Evolutionary conservation across 352 stramenopile genomes (phyloP).

Genomic region (Globisporangium alternatum): DNA sequence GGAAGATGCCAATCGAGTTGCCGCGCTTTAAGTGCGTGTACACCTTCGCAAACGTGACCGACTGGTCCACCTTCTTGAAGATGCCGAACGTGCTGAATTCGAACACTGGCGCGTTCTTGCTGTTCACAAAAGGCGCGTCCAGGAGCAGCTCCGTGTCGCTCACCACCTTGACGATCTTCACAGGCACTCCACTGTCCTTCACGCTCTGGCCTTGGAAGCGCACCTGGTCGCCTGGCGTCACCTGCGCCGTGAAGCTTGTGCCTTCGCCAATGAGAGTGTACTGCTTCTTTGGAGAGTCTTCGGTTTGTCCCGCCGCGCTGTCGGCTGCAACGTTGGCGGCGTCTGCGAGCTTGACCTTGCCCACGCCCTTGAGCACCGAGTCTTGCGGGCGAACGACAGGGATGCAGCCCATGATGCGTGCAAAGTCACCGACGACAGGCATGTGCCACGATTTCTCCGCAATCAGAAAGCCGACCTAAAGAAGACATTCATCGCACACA

Average conservation of each 20-base stretch:
- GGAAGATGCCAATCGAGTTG: constrained; percentile 96
- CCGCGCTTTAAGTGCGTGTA: constrained; percentile 88
- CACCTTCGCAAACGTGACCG: constrained; percentile 90
- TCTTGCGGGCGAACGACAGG: constrained; percentile 97
- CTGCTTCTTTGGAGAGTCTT: constrained; percentile 23
- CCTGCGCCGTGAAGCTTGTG: constrained; percentile 72
- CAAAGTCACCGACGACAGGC: constrained; percentile 93
- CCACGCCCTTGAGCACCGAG: constrained; percentile 65
- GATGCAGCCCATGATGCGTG: constrained; percentile 94
- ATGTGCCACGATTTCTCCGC: constrained; percentile 96
- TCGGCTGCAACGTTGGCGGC: constrained; percentile 25
- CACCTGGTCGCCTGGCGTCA: constrained; percentile 78
- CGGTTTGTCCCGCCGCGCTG: constrained; percentile 19
- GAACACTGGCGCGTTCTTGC: constrained; percentile 33
- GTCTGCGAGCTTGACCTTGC: constrained; percentile 58
- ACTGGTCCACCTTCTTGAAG: constrained; percentile 91
- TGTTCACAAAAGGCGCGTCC: constrained; percentile 39
- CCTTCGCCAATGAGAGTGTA: constrained; percentile 60
- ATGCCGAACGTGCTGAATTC: constrained; percentile 73
- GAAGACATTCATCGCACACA: not conserved
- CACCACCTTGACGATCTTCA: constrained; percentile 83
- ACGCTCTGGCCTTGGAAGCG: constrained; percentile 73
- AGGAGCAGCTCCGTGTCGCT: constrained; percentile 85
- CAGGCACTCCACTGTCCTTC: constrained; percentile 75
- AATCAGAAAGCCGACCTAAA: constrained; percentile 94